Evolutionary conservation across 2,329 filamentous ascomycete genomes (phyloP).

Genomic region (Xylariaceae sp.): DNA sequence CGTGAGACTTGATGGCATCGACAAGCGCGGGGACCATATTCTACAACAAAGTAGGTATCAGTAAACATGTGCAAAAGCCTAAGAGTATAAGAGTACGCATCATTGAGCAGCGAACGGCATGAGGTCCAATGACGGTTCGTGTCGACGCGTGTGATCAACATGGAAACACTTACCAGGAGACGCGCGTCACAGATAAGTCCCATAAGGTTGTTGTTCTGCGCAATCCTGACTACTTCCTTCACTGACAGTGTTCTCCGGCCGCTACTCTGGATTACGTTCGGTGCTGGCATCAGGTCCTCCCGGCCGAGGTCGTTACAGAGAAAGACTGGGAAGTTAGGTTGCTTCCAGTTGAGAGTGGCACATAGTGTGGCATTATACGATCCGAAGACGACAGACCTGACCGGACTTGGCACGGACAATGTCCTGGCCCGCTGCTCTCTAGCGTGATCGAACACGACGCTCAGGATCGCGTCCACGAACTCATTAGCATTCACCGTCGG

Average conservation of each 20-base stretch:
- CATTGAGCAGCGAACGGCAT: no score
- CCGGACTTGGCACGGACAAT: constrained; percentile 64
- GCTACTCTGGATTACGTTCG: constrained; percentile 47
- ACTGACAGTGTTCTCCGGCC: constrained; percentile 78
- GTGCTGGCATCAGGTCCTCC: constrained; percentile 44
- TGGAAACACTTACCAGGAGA: constrained; percentile 64
- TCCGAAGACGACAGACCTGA: constrained; percentile 88
- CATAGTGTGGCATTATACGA: constrained; percentile 89
- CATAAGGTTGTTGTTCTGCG: constrained; percentile 97
- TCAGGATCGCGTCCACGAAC: constrained; percentile 80
- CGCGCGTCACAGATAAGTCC: constrained; percentile 87
- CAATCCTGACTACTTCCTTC: constrained; percentile 91
- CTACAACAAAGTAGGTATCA: constrained; percentile 42
- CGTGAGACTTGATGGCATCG: constrained; percentile 90
- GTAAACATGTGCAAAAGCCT: background rate
- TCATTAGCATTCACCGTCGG: constrained; percentile 80
- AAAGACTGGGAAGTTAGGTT: constrained; percentile 96
- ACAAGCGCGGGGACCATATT: constrained; percentile 90
- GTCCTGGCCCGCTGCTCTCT: constrained; percentile 61
- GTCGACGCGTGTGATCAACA: no score
- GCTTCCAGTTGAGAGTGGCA: constrained; percentile 97
- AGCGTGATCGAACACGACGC: constrained; percentile 88
- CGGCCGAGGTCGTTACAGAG: constrained; percentile 88
- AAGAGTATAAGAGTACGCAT: no score
- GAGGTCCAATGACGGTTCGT: no score